A percentile compares a stretch with the other conserved stretches of the same genome.
These are phyloP conservation scores for Pseudonectria foliicola DNA, from an alignment of 2,329 filamentous ascomycete genomes.

Conservation along the genomic window DNA sequence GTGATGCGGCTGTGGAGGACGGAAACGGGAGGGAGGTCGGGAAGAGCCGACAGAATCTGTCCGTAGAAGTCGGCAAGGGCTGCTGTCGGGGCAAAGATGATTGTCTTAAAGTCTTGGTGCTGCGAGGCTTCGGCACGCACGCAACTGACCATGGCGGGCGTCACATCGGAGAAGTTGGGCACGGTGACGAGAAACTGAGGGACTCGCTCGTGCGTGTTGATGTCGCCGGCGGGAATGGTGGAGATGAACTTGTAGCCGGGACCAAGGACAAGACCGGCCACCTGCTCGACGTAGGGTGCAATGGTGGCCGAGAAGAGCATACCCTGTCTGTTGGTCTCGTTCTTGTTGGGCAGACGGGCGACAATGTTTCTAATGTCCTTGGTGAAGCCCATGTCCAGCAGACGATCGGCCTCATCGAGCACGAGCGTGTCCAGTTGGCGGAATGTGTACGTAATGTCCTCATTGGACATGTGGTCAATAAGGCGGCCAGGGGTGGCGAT, in stretches of 20 bases:
- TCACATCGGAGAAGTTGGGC: slow-evolving; percentile 64
- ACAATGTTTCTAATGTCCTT: slow-evolving; percentile 71
- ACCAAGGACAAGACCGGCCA: slow-evolving; percentile 63
- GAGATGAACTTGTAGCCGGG: slow-evolving; percentile 73
- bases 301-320: slow-evolving; percentile 86
- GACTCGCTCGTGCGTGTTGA: slow-evolving; percentile 68
- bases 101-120: slow-evolving; percentile 65
- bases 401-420: slow-evolving; percentile 74
- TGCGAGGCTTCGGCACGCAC: slow-evolving; percentile 39
- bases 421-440: slow-evolving; percentile 68
- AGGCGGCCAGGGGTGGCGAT: slow-evolving; percentile 76
- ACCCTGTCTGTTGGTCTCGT: slow-evolving; percentile 55
- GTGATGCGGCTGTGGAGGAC: slow-evolving; percentile 45
- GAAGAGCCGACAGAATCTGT: slow-evolving; percentile 33
- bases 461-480: slow-evolving; percentile 70
- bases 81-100: slow-evolving; percentile 67
- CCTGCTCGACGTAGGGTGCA: slow-evolving; percentile 67
- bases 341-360: slow-evolving; percentile 57
- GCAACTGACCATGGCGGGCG: slow-evolving; percentile 49
- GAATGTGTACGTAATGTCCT: slow-evolving; percentile 60
- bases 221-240: slow-evolving; percentile 68
- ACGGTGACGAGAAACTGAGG: slow-evolving; percentile 64
- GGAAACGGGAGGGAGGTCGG: slow-evolving; percentile 35
- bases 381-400: slow-evolving; percentile 82
- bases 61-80: slow-evolving; percentile 45